Base-by-base conservation (phyloP, 164 flowering plant species). In the Cinnamomum micranthum region DNA sequence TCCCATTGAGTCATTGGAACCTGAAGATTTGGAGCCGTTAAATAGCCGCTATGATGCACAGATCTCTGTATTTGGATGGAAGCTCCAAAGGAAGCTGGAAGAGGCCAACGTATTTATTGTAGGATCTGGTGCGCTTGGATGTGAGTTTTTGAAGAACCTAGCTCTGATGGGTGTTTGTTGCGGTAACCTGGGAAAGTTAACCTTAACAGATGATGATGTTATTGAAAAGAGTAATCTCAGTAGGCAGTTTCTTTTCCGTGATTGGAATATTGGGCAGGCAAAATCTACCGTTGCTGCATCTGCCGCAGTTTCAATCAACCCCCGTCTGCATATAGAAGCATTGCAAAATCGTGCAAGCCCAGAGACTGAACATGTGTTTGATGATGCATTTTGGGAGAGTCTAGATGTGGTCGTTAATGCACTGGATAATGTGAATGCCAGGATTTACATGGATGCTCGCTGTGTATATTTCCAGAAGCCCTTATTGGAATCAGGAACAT, bases 261-360 rank as follows among this genome's bases (percentile, higher is more conserved):
- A 93, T 80, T 93, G 98, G 98, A 93, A 93, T 77, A 93, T 93
- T 70, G 98, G 98, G 51, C 96, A 91, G 84, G 93, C 98, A 23
- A 91, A 91, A 82, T 91, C 98, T 33, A 91, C 95, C 7, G 98
- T 93, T 74, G 98, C 98, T 75, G 94, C 94, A 70, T 77, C 97
- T 25, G 97, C 88, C 41, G 92, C 94, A 22, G 71, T 81, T 50
- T 72, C 81, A 7, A 87, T 93, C 65, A 93, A 93, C 76, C 86
- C 91, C 35, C 68, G 41, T 50, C 80, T 93, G 6, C 82, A 81
- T 6, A 78, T 91, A 76, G 93, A 91, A 78, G 97, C 97, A 31
- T 76, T 93, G 72, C 97, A 93, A 76, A 93, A 93, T 72, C 94
- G 96, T 70, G 96, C 86, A 22, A 80, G 86, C 65, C 91, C 96